phyloP scores from a whole-genome alignment of 495 filamentous ascomycete genomes.

The Daldinia caldariorum region DNA sequence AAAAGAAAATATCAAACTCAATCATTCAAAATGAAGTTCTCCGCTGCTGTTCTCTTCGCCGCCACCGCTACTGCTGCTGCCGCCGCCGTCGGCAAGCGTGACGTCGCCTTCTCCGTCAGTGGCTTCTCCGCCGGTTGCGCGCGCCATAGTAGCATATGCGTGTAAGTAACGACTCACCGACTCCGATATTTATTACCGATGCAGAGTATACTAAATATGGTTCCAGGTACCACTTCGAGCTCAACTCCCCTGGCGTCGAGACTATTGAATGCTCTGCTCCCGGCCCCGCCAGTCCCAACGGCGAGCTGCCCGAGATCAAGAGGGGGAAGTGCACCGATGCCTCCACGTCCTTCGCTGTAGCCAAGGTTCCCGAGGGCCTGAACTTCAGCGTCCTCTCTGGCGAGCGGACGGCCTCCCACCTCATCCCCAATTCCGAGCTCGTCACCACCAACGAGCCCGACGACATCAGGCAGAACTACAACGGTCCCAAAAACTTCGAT shows the following conservation, averaged over 20 bases:
- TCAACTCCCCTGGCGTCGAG: background rate
- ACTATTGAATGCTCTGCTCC: background rate
- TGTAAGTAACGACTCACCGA: background rate
- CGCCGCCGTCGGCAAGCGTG: background rate
- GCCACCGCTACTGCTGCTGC: background rate
- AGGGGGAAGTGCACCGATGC: background rate
- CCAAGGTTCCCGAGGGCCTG: background rate
- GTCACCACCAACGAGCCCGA: background rate
- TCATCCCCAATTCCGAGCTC: background rate
- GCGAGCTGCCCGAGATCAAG: background rate
- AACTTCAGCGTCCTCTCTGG: background rate
- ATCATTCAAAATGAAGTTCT: constrained; percentile 5
- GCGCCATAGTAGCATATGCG: background rate
- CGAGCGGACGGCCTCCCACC: background rate
- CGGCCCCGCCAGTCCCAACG: background rate
- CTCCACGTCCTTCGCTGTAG: background rate
- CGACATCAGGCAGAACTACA: background rate
- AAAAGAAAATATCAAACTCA: background rate
- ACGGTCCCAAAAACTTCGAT: background rate
- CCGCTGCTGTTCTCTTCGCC: background rate
- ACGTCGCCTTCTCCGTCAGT: background rate
- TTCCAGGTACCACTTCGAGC: background rate
- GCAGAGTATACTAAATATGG: background rate
- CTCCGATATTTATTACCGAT: background rate
- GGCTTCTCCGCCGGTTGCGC: background rate